phyloP scores from a whole-genome alignment of 2,329 filamentous ascomycete species.

The Dactylellina parvicollis region DNA sequence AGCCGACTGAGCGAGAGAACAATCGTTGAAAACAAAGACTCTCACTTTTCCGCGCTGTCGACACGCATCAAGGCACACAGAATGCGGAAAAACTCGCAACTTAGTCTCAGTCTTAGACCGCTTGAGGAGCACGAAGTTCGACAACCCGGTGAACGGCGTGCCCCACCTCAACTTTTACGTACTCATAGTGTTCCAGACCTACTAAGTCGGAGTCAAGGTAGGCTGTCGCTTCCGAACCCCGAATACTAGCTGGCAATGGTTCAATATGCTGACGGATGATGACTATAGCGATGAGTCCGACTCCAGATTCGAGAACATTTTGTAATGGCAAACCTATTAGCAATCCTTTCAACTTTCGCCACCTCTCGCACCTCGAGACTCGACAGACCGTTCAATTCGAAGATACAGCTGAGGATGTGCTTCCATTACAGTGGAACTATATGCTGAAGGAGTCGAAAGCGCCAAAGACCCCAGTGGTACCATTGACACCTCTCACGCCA shows the following conservation, averaged over 20 bases:
- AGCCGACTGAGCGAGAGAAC: constrained; percentile 45
- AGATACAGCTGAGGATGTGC: constrained; percentile 35
- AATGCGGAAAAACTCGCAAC: constrained; percentile 50
- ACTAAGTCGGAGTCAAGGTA: constrained; percentile 48
- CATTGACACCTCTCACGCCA: constrained; percentile 37
- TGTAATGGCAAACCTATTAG: constrained; percentile 53
- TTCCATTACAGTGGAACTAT: constrained; percentile 41
- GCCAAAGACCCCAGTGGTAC: constrained; percentile 44
- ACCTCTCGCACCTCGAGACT: constrained; percentile 46
- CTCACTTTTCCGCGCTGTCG: constrained; percentile 37
- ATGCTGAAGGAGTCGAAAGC: constrained; percentile 43
- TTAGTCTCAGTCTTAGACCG: constrained; percentile 44
- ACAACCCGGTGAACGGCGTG: constrained; percentile 28
- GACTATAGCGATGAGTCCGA: no score
- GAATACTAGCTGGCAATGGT: background rate
- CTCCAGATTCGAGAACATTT: constrained; percentile 32
- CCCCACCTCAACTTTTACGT: constrained; percentile 35
- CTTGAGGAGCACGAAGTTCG: constrained; percentile 50
- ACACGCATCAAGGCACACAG: constrained; percentile 48
- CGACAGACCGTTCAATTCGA: constrained; percentile 41
- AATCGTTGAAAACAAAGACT: constrained; percentile 39
- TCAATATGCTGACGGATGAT: no score
- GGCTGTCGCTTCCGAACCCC: background rate
- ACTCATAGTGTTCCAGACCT: constrained; percentile 51
- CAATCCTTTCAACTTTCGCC: constrained; percentile 50